Base-by-base conservation (phyloP, 169 alveolate genomes). In the Babesia bovis region DNA sequence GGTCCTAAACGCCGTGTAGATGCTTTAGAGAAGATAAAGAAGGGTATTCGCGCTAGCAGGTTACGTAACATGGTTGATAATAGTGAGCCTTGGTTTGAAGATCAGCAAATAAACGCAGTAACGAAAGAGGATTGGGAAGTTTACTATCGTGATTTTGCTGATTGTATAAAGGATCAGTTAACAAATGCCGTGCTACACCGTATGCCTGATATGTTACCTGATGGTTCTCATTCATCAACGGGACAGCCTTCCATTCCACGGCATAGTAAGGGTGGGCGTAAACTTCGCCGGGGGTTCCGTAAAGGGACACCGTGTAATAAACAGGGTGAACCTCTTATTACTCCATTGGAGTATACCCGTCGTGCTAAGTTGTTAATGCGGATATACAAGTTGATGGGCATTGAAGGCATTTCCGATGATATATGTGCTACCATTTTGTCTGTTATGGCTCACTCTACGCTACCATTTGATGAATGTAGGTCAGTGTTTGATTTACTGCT, bases 131-230 rank as follows among this genome's bases (percentile, higher is more conserved):
- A 47, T 2, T 63, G 73, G 73, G 44, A 4, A 7, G 7, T n/a
- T 4, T 63, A 63, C 73, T 63, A 63, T 49, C 33, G 53, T 44
- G 73, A 63, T 5, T 47, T 10, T 17, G 73, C 49, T 12, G 45
- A 17, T 0, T 47, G 35, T 3, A 63, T 63, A 13, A 45, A 44
- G 26, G 17, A 19, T 19, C 73, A 63, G 60, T 33, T 63, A 5
- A 44, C 63, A 21, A 50, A 63, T 5, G 60, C 60, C 19, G 60
- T 63, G 15, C 38, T 59, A 5, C 36, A 59, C 23, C 42, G 38
- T 15, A 10, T 36, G 47, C 73, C 73, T 1, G 2, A 26, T n/a
- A 25, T 35, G 35, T 47, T 35, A 33, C 4, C 1, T 1, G 49
- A 13, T 4, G 23, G 36, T 17, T 19, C 6, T 47, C 12, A 9